phyloP scores from a whole-genome alignment of 1,139 yeast genomes.

The Saccharomycopsis hybrid region DNA sequence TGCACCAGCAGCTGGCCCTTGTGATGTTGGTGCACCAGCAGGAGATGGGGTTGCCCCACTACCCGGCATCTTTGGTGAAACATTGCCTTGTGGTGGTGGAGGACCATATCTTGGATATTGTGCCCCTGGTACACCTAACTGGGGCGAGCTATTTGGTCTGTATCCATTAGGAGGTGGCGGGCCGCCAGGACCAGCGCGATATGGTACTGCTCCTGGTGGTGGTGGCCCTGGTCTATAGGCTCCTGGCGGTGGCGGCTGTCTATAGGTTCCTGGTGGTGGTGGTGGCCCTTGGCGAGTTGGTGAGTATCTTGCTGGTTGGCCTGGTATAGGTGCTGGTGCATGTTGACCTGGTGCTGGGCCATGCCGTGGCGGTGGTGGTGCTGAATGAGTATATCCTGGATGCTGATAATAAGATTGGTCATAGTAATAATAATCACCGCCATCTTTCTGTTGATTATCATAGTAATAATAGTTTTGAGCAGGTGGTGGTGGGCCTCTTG shows the following conservation, averaged over 20 bases:
- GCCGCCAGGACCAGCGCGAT: not conserved
- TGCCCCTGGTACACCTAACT: not conserved
- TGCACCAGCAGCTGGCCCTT: not conserved
- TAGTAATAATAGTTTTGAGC: constrained; percentile 8
- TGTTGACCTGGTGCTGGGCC: constrained; percentile 12
- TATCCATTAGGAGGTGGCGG: constrained; percentile 12
- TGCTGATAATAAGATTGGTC: constrained; percentile 19
- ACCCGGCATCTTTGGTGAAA: not conserved
- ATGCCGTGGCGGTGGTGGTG: not conserved
- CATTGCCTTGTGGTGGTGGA: constrained; percentile 2
- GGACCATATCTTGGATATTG: constrained; percentile 1
- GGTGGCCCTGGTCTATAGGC: constrained; percentile 13
- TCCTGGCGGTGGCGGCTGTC: constrained; percentile 13
- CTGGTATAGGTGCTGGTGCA: constrained; percentile 6
- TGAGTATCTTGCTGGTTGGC: constrained; percentile 4
- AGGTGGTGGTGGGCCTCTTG: constrained; percentile 12
- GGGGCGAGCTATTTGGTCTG: constrained; percentile 7
- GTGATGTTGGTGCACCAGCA: constrained; percentile 2
- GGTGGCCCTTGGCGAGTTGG: constrained; percentile 16
- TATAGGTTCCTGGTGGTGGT: constrained; percentile 7
- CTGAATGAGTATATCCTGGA: constrained; percentile 1
- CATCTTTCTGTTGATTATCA: not conserved
- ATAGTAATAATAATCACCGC: constrained; percentile 5
- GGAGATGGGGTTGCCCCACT: not conserved
- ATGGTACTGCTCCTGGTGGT: not conserved